Base-by-base conservation (phyloP, 345 rosid genomes). In the Lepidium sativum region DNA sequence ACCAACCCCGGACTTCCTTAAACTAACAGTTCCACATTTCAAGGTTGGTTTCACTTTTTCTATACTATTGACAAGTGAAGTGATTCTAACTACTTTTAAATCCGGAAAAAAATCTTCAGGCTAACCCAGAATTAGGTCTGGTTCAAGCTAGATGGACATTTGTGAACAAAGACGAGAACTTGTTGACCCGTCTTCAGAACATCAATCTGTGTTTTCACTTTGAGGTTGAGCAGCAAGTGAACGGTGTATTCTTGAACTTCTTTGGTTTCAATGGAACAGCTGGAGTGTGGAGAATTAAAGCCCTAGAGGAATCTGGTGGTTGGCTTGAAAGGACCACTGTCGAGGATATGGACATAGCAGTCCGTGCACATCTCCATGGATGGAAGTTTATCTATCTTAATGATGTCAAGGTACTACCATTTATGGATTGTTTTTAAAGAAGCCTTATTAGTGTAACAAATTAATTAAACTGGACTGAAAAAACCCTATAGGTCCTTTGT, bases 271-370 rank as follows among this genome's bases (percentile, higher is more conserved):
- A 85, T 71, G 91, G 91, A 53, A 85, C 88, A 15, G 91, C 91
- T 50, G 91, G 91, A 13, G 96, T 91, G 4, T 91, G 97, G 97
- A 83, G 97, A 68, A 84, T 83, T 59, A 86, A 83, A 72, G 98
- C 98, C 35, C 82, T 91, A 0, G 92, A 86, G 77, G 92, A 91
- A 1, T 88, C 88, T 68, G 98, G 98, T 17, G 98, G 98, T n/a
- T 91, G 98, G 98, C 61, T 91, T 68, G 98, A 88, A 23, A 71
- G 96, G 54, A 91, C 97, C 63, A 88, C 97, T 0, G 97, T 91
- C 25, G 96, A 88, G 75, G 96, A 91, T 77, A 91, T 91, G 98
- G 98, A 91, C 77, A 70, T 88, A 32, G 96, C 96, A 37, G 94
- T 91, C 5, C 94, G 95, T 59, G 98, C 98, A 51, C 98, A 91